These are phyloP conservation scores for Fusarium sp. DNA, from an alignment of 2,329 filamentous ascomycete genomes.

Conservation along the genomic window DNA sequence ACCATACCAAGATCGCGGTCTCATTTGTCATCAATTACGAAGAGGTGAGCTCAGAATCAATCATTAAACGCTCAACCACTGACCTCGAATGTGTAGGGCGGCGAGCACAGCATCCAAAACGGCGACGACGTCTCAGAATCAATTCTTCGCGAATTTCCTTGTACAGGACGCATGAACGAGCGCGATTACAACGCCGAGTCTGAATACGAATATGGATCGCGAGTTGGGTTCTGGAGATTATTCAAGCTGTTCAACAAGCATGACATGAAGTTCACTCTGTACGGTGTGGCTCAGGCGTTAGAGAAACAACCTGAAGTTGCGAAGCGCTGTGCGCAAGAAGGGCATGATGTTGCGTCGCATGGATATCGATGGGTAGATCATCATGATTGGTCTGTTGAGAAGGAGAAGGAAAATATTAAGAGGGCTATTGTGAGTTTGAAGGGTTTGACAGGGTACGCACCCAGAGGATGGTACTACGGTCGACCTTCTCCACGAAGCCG, in stretches of 20 bases:
- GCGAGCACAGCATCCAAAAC: conserved; percentile 1
- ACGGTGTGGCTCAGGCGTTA: conserved; percentile 1
- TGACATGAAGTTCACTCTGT: conserved; percentile 7
- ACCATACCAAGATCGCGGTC: not conserved
- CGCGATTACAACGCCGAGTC: conserved; percentile 9
- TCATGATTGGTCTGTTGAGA: not conserved
- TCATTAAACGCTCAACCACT: too few species aligned
- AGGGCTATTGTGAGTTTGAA: not conserved
- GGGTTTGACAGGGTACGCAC: not conserved
- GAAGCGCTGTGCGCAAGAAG: not conserved
- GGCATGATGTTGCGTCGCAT: conserved; percentile 11
- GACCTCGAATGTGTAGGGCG: not conserved
- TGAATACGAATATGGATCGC: conserved; percentile 19
- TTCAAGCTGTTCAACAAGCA: conserved; percentile 5
- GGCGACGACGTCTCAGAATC: conserved; percentile 5
- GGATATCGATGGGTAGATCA: conserved; percentile 15
- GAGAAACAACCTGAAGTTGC: conserved; percentile 12
- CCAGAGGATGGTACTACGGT: conserved; percentile 17
- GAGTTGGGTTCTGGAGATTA: conserved; percentile 4
- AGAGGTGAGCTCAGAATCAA: not conserved
- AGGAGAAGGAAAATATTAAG: not conserved
- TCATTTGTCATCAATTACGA: conserved; percentile 19
- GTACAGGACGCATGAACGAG: not conserved
- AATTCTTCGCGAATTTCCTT: not conserved
- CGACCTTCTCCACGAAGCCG: conserved; percentile 1